These are phyloP conservation scores for Fraxinus greggii DNA, from an alignment of 305 asterid genomes.

Conservation along the genomic window DNA sequence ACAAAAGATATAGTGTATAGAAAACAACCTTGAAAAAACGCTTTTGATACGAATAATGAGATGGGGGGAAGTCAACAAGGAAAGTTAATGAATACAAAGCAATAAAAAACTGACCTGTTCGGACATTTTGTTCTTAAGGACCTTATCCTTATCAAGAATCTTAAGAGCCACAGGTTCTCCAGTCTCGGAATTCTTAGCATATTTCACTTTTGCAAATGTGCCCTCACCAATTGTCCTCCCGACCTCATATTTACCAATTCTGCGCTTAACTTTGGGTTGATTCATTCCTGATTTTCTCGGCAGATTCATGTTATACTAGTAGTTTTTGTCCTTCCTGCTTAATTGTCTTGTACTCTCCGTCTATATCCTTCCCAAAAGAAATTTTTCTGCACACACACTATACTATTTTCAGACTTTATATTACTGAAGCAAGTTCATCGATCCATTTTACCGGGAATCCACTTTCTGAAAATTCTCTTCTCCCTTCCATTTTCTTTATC, in stretches of 20 bases:
- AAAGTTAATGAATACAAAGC: not conserved
- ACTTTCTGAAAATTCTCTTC: not conserved
- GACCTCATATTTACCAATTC: constrained; percentile 85
- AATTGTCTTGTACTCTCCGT: not conserved
- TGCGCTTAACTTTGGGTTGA: constrained; percentile 65
- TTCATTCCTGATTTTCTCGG: constrained; percentile 41
- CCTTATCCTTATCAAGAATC: constrained; percentile 87
- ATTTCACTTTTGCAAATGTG: constrained; percentile 85
- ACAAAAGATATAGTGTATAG: not conserved
- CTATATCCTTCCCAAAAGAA: constrained; percentile 9
- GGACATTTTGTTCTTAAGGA: constrained; percentile 88
- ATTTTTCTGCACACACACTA: constrained; percentile 32
- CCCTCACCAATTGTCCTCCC: constrained; percentile 99
- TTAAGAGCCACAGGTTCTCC: constrained; percentile 78
- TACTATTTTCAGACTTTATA: constrained; percentile 18
- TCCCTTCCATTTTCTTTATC: not conserved
- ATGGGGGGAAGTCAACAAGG: not conserved
- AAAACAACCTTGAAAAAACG: not conserved
- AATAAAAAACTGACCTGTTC: constrained; percentile 56
- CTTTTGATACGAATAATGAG: not conserved
- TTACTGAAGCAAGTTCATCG: not conserved
- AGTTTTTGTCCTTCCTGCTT: not conserved
- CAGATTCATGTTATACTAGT: constrained; percentile 8
- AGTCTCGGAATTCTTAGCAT: constrained; percentile 73
- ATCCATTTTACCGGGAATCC: not conserved